A percentile compares a stretch with the other conserved stretches of the same genome.
Evolutionary conservation across 306 rosid genomes (phyloP).

Genomic region (Glycyrrhiza uralensis): DNA sequence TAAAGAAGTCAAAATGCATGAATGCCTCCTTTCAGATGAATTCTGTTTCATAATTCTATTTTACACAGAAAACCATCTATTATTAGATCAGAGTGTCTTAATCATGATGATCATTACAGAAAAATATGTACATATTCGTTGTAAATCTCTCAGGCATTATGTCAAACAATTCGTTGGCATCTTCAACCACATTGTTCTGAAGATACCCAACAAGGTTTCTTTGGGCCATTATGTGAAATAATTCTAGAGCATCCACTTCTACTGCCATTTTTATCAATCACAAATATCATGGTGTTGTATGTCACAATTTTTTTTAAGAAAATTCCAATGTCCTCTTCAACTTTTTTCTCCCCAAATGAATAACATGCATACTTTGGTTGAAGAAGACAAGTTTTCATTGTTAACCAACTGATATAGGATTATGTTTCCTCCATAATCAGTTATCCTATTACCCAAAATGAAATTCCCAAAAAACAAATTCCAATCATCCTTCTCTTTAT

Average conservation of each 20-base stretch:
- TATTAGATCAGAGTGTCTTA: background rate
- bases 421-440: background rate
- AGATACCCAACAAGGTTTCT: constrained; percentile 48
- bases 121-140: background rate
- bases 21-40: background rate
- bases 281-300: constrained; percentile 58
- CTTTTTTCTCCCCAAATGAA: background rate
- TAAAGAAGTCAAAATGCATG: background rate
- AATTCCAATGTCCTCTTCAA: background rate
- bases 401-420: background rate
- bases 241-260: constrained; percentile 39
- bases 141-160: constrained; percentile 47
- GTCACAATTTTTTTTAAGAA: background rate
- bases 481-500: too few relatives aligned
- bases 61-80: background rate
- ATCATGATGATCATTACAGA: background rate
- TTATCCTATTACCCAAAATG: background rate
- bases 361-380: background rate
- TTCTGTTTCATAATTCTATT: background rate
- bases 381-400: background rate
- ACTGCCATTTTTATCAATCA: constrained; percentile 45
- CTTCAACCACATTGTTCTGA: constrained; percentile 33
- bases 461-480: too few relatives aligned
- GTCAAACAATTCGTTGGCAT: constrained; percentile 46
- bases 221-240: constrained; percentile 43